A percentile compares a stretch with the other conserved stretches of the same genome.
phyloP scores from a whole-genome alignment of 768 basidiomycete genomes.

The Erythrobasidium yunnanense region DNA sequence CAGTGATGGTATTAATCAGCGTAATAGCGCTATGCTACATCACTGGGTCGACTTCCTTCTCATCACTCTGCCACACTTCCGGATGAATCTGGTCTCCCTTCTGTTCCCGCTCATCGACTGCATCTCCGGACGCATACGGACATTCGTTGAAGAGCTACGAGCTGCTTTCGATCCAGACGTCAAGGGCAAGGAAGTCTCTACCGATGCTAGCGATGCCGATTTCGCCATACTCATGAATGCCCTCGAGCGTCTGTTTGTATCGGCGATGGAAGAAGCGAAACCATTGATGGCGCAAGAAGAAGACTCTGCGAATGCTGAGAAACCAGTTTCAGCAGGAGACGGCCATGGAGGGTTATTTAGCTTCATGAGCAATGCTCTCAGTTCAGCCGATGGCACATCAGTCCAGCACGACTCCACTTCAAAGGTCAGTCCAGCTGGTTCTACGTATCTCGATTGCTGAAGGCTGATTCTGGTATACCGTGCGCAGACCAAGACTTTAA shows the following conservation, averaged over 20 bases:
- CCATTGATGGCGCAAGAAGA: conserved; percentile 47
- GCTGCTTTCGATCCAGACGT: conserved; percentile 44
- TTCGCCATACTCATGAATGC: conserved; percentile 72
- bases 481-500: conserved; percentile 9
- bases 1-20: conserved; percentile 60
- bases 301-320: conserved; percentile 51
- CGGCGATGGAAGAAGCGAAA: conserved; percentile 45
- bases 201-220: conserved; percentile 63
- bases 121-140: conserved; percentile 58
- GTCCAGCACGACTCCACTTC: conserved; percentile 16
- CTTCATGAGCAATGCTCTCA: conserved; percentile 83
- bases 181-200: conserved; percentile 14
- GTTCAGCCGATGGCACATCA: conserved; percentile 50
- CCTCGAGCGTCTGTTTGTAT: conserved; percentile 65
- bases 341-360: conserved; percentile 60
- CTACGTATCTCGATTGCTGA: not conserved
- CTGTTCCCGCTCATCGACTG: conserved; percentile 68
- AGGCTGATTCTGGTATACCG: not conserved
- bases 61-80: conserved; percentile 78
- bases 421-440: not conserved
- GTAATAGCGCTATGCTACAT: conserved; percentile 71
- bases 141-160: conserved; percentile 43
- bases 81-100: conserved; percentile 56
- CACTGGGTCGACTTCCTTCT: conserved; percentile 96
- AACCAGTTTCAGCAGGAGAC: conserved; percentile 47